Evolutionary conservation across 768 basidiomycete genomes (phyloP), one percentile per base, ranked within the genome.

Genomic region (Tricholoma matsutake): DNA sequence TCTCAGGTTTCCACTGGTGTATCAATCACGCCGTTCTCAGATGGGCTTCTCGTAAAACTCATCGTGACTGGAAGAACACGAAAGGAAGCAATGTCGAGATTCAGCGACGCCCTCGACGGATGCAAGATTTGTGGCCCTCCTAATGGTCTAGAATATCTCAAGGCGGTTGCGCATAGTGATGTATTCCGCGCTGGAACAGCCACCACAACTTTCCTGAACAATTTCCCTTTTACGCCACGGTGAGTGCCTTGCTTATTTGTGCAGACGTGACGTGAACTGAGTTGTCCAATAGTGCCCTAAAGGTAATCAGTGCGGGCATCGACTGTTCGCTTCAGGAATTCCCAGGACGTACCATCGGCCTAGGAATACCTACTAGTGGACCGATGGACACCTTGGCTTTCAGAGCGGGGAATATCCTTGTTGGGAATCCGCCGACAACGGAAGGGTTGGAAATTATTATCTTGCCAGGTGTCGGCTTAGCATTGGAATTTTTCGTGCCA

Each of bases 331-430:
- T 87, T 0, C 87, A 88, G 65, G 85, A 87, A 63, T 77, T 82
- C 18, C 83, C 84, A 0, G 83, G 84, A 0, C 78, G 87, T 1
- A 67, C 65, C 0, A 75, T 82, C 0, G 82, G 84, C 1, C 71
- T 81, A 32, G 88, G 88, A 1, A 79, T 89, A 2, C 89, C 89
- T 0, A 77, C 73, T 13, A 82, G 83, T 61, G 88, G 88, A 0
- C 84, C 87, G 0, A 85, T 87, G 83, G 89, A 91, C 65, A 60
- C 76, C 9, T 67, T 83, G 9, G 83, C 87, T 0, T 84, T 86
- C 69, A 70, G 78, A 25, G 73, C 77, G 0, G 88, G 82, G 8
- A 89, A 89, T 65, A 62, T 83, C 35, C 73, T 91, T 13, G 85
- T 80, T 4, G 83, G 83, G 4, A 91, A 89, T 67, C 59, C 70